Evolutionary conservation across 2,329 filamentous ascomycete species (phyloP).

Genomic region (Torrubiellomyces zombiae): DNA sequence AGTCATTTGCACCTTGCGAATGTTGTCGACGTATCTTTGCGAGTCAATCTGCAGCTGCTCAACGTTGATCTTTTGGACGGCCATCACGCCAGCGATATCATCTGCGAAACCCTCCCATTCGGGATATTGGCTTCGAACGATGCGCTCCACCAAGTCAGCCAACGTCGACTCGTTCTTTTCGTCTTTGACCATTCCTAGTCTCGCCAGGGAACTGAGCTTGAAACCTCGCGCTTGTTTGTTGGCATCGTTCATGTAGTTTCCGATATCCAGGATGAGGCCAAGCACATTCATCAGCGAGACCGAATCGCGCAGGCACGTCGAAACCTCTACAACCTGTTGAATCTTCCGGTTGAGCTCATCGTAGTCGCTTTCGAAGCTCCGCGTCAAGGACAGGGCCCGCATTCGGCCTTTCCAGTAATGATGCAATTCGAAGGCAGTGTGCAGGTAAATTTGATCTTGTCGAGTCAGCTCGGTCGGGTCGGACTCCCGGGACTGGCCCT

Average conservation of each 20-base stretch:
- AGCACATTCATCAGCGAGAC: constrained; percentile 92
- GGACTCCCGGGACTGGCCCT: constrained; percentile 61
- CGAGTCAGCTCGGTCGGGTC: constrained; percentile 79
- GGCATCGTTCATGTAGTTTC: constrained; percentile 99
- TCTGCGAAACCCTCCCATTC: constrained; percentile 83
- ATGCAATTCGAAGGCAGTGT: constrained; percentile 83
- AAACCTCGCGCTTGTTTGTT: constrained; percentile 97
- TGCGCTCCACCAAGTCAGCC: constrained; percentile 88
- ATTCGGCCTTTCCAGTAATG: constrained; percentile 99
- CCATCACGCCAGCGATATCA: constrained; percentile 67
- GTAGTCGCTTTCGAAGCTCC: constrained; percentile 74
- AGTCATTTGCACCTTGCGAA: constrained; percentile 83
- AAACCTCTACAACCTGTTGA: constrained; percentile 69
- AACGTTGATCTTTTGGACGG: constrained; percentile 80
- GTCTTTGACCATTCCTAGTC: constrained; percentile 95
- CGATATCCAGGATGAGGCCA: constrained; percentile 89
- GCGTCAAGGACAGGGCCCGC: constrained; percentile 72
- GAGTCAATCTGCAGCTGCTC: constrained; percentile 81
- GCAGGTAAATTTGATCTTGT: constrained; percentile 89
- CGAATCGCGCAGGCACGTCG: constrained; percentile 79
- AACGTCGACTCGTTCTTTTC: constrained; percentile 97
- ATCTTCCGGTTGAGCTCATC: constrained; percentile 80
- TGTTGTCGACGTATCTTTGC: constrained; percentile 83
- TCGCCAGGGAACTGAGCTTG: constrained; percentile 86
- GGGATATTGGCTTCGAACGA: constrained; percentile 89